Evolutionary conservation across 148 eudicot species (phyloP), one percentile per base, ranked within the genome.

Genomic region (Talinum fruticosum): DNA sequence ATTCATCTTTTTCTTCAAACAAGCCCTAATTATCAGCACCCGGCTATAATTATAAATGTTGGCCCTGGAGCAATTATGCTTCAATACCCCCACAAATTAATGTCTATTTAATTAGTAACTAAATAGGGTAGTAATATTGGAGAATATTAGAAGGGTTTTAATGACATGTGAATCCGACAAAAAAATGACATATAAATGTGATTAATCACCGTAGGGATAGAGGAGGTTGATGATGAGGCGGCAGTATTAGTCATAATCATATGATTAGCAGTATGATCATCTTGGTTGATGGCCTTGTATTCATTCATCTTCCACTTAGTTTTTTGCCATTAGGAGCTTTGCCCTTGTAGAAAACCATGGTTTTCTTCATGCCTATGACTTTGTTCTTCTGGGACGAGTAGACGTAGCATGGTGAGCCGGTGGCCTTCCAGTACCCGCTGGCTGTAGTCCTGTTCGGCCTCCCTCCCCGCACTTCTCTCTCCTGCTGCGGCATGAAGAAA

Each of bases 241-340:
- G 4, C 6, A 59, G 5, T 59, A 59, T 6, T 59, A 1, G 29
- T 8, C n/a, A n/a, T n/a, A n/a, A n/a, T n/a, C 12, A 49, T 49
- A 15, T 0, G 10, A 59, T n/a, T 59, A 14, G 2, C 10, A 62
- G 33, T 41, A 10, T 7, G 0, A 1, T 8, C 33, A 62, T 62
- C 33, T 62, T 62, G 66, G 5, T 53, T 77, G 69, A 86, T 82
- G 70, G 89, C 85, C 77, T 83, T 85, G n/a, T 89, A 89, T 71
- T 89, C 92, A 7, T 87, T 85, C 88, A 89, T 85, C 69, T 89
- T 89, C 92, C 92, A 89, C 54, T 80, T 84, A 32, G 92, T 89
- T 80, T 89, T 89, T 76, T 68, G 4, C 90, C 90, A 1, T 54
- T 69, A 1, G 92, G 89, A 80, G 89, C 87, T 75, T 79, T 89